Base-by-base conservation (phyloP, 2,329 filamentous ascomycete genomes). In the Pleoardoris graminearum region DNA sequence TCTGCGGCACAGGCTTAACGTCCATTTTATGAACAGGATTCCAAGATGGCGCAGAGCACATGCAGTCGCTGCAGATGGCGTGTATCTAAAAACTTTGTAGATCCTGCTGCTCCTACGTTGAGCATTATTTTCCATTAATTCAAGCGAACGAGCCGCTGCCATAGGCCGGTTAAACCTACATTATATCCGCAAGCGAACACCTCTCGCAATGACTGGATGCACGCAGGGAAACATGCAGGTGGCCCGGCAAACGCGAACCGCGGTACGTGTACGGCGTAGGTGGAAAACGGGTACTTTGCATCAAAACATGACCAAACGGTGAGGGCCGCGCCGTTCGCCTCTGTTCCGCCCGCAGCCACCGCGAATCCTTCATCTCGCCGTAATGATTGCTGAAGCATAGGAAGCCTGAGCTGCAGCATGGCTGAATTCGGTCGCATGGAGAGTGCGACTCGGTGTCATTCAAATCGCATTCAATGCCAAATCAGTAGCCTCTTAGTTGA, bases 121-220 rank as follows among this genome's bases (percentile, higher is more conserved):
- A 38, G 32, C 35, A 36, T 33, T 50, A 19, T 27, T 27, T 43
- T 32, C 21, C n/a, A 30, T 43, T 41, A 29, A 35, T 30, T 35
- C 29, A 17, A 19, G 25, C 16, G 29, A 37, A 33, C 27, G 35
- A 27, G 8, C 10, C 29, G 6, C 27, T 37, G 10, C n/a, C 35
- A 55, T 54, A 49, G 51, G 55, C 30, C 33, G 53, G 53, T 45
- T 58, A 55, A 58, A 50, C 33, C 39, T 25, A 48, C 39, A 52
- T 54, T 56, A 50, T 50, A 52, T 25, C 50, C 36, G 44, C 16
- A 51, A 19, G 25, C 46, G 51, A 50, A 30, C 29, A 19, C 19
- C 30, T 39, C 27, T 17, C 6, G 30, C 21, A 10, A 27, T 16
- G 37, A 8, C 14, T 50, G 21, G 25, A 22, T 25, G 29, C 14